Evolutionary conservation across 768 basidiomycete species (phyloP).

Genomic region (Podaxis pistillaris): DNA sequence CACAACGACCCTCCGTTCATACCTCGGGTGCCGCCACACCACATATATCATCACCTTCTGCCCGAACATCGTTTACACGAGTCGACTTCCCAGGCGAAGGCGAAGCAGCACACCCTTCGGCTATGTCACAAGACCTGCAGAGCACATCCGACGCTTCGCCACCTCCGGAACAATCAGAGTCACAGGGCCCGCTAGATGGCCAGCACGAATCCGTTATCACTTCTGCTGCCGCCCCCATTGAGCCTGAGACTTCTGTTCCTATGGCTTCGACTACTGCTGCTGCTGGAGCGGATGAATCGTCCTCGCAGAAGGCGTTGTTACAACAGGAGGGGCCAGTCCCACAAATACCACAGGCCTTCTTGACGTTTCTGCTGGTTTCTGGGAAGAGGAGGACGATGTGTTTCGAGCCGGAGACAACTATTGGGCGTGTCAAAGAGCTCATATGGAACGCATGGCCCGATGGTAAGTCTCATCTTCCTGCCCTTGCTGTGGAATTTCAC

Average conservation of each 20-base stretch:
- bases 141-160: slow-evolving; percentile 2
- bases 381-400: slow-evolving; percentile 67
- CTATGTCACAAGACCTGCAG: slow-evolving; percentile 21
- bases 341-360: slow-evolving; percentile 58
- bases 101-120: slow-evolving; percentile 21
- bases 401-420: slow-evolving; percentile 72
- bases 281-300: slow-evolving; percentile 11
- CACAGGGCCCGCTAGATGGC: slow-evolving; percentile 1
- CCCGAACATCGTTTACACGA: slow-evolving; percentile 54
- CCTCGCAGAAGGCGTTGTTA: slow-evolving; percentile 11
- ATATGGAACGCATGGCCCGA: slow-evolving; percentile 82
- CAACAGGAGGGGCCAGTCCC: slow-evolving; percentile 36
- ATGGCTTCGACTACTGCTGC: slow-evolving; percentile 22
- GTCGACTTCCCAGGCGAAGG: slow-evolving; percentile 37
- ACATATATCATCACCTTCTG: slow-evolving; percentile 21
- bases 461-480: slow-evolving; percentile 40
- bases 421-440: slow-evolving; percentile 80
- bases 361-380: slow-evolving; percentile 74
- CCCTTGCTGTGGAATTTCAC: neutral
- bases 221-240: neutral
- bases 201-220: neutral
- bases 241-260: slow-evolving; percentile 16
- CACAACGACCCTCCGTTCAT: neutral
- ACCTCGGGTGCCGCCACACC: neutral
- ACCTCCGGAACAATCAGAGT: neutral